Evolutionary conservation across 345 rosid species (phyloP), one percentile per base, ranked within the genome.

Genomic region (Psidium friedrichsthalianum): DNA sequence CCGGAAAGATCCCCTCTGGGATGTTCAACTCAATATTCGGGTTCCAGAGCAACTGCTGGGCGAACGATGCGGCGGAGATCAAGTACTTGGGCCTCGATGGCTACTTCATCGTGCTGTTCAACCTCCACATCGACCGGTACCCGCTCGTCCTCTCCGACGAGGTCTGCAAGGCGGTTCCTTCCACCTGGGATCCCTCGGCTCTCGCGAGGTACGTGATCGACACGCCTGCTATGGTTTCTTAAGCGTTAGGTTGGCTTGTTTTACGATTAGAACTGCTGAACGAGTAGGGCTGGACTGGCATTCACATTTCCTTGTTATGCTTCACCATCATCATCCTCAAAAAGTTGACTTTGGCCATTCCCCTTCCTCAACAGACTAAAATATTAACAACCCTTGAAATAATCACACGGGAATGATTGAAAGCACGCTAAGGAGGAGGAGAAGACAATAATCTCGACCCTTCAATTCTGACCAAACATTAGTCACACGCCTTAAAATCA

Each of bases 1-100:
- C 93, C 3, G 98, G 99, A 6, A 97, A 96, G 89, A 93, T 97
- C 14, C 99, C 99, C 24, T 87, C 98, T 5, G 98, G 99, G 6
- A 56, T 58, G 36, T 97, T 97, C 88, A 97, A 97, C 83, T 69
- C 94, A 24, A 93, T 90, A 95, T 97, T 97, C 61, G 95, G 95
- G 32, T 93, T 93, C 58, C 88, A 94, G 22, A 90, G 95, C 32
- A 90, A 94, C 16, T 88, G 93, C 5, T 97, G 99, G 98, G 98
- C 94, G 4, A 90, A 83, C 1, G 98, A 97, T 61, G 98, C 98
- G 6, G 91, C 91, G 2, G 91, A 91, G 56, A 95, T 93, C 25
- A 96, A 92, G 82, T 89, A 86, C 51, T 74, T 97, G 61, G 99
- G 96, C 2, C 86, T 97, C 3, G 98, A 96, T 85, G 99, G 96